Percentiles rank a stretch among this genome's conserved stretches.
These are phyloP conservation scores for Thinopyrum elongatum DNA, from an alignment of 176 grass and related monocot genomes.

Conservation along the genomic window DNA sequence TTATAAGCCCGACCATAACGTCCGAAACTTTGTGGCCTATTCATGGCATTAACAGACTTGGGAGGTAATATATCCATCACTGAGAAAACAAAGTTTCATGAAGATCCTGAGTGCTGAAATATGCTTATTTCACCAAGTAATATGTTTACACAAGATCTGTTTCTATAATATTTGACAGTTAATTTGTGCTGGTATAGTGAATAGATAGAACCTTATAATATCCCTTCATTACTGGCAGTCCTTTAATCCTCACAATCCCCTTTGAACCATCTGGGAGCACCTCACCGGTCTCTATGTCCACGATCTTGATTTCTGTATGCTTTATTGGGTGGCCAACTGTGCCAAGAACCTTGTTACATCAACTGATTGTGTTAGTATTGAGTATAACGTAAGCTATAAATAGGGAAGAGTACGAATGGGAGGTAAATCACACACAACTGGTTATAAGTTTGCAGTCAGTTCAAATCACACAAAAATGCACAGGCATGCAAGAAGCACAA, in stretches of 20 bases:
- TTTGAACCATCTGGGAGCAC: constrained; percentile 87
- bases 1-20: neutral
- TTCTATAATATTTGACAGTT: constrained; percentile 5
- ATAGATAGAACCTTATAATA: constrained; percentile 86
- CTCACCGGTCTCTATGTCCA: constrained; percentile 60
- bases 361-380: constrained; percentile 15
- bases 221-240: constrained; percentile 88
- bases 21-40: neutral
- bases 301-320: constrained; percentile 77
- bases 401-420: neutral
- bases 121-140: neutral
- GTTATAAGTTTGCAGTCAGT: neutral
- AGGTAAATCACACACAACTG: neutral
- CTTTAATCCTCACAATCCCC: constrained; percentile 89
- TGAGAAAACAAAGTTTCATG: neutral
- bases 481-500: neutral
- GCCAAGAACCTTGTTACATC: constrained; percentile 76
- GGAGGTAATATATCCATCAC: neutral
- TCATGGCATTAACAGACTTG: neutral
- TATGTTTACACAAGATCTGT: constrained; percentile 20
- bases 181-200: constrained; percentile 2
- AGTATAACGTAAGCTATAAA: constrained; percentile 17
- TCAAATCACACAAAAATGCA: neutral
- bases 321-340: constrained; percentile 79
- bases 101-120: neutral